Evolutionary conservation across 768 basidiomycete species (phyloP).

Genomic region (Peribolospora kevripleyi): DNA sequence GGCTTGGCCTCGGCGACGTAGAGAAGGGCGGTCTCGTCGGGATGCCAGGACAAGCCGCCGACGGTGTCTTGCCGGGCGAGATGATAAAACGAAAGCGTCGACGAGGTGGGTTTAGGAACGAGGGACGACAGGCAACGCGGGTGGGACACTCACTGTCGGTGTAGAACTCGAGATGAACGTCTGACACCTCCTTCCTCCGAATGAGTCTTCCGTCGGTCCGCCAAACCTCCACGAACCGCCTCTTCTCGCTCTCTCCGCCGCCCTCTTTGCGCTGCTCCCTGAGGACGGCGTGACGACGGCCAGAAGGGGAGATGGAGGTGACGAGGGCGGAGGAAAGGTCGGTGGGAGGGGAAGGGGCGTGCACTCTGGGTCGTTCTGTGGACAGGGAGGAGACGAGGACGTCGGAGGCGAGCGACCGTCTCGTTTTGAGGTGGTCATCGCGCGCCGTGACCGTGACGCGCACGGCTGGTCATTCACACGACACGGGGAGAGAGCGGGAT

Average conservation of each 20-base stretch:
- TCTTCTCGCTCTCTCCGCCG: not conserved
- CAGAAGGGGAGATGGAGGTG: not conserved
- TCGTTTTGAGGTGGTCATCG: too few relatives aligned
- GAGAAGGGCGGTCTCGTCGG: not conserved
- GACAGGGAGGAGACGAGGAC: too few relatives aligned
- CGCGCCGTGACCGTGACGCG: too few relatives aligned
- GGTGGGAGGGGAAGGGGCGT: too few relatives aligned
- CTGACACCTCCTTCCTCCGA: not conserved
- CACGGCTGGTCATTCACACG: too few relatives aligned
- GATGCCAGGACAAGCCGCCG: conserved; percentile 3
- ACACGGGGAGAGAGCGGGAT: too few relatives aligned
- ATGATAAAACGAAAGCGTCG: not conserved
- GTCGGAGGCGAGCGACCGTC: too few relatives aligned
- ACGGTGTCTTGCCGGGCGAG: not conserved
- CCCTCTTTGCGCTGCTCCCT: not conserved
- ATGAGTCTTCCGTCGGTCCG: not conserved
- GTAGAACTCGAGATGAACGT: conserved; percentile 1
- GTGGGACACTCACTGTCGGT: conserved; percentile 1
- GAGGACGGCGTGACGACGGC: not conserved
- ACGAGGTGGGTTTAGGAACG: not conserved
- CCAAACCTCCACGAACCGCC: conserved; percentile 6
- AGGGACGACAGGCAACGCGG: not conserved
- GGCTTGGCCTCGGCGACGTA: conserved; percentile 4
- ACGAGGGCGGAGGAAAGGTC: not conserved
- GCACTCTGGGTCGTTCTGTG: too few relatives aligned